These are phyloP conservation scores for Paecilomyces formosus DNA, from an alignment of 2,329 filamentous ascomycete genomes.

Conservation along the genomic window DNA sequence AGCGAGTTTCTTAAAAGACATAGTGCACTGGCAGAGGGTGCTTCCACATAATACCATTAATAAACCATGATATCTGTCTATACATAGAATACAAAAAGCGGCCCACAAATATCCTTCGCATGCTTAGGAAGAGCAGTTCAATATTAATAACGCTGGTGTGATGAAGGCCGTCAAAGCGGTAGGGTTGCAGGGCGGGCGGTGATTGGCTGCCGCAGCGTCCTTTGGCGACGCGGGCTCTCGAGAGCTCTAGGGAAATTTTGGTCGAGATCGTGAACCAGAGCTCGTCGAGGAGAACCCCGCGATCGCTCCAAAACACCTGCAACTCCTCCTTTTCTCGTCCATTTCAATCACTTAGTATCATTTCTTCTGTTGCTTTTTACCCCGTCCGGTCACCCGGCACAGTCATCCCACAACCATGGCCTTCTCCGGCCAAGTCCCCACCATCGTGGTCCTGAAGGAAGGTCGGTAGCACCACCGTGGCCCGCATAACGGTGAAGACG, in stretches of 20 bases:
- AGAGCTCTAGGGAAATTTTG: slow-evolving; percentile 37
- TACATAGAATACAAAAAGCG: neutral
- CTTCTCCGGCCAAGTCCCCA: slow-evolving; percentile 94
- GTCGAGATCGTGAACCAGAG: slow-evolving; percentile 27
- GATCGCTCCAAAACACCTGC: slow-evolving; percentile 15
- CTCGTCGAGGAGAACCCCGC: slow-evolving; percentile 11
- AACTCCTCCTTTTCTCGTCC: slow-evolving; percentile 12
- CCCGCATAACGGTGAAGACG: neutral
- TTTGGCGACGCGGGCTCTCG: slow-evolving; percentile 19
- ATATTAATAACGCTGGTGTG: neutral
- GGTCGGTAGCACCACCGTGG: slow-evolving; percentile 52
- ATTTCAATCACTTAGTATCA: slow-evolving; percentile 1
- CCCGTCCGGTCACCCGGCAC: neutral
- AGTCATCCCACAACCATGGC: slow-evolving; percentile 57
- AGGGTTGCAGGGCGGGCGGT: slow-evolving; percentile 13
- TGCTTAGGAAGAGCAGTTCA: neutral
- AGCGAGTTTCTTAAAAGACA: neutral
- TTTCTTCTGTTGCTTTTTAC: slow-evolving; percentile 8
- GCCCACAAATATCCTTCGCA: neutral
- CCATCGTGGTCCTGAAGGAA: slow-evolving; percentile 96
- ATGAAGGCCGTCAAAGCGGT: slow-evolving; percentile 3
- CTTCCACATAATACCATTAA: neutral
- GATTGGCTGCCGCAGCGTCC: slow-evolving; percentile 28
- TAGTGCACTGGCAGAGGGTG: neutral
- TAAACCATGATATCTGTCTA: neutral